Base-by-base conservation (phyloP, 2,329 filamentous ascomycete species). In the Fusarium oligoseptatum region DNA sequence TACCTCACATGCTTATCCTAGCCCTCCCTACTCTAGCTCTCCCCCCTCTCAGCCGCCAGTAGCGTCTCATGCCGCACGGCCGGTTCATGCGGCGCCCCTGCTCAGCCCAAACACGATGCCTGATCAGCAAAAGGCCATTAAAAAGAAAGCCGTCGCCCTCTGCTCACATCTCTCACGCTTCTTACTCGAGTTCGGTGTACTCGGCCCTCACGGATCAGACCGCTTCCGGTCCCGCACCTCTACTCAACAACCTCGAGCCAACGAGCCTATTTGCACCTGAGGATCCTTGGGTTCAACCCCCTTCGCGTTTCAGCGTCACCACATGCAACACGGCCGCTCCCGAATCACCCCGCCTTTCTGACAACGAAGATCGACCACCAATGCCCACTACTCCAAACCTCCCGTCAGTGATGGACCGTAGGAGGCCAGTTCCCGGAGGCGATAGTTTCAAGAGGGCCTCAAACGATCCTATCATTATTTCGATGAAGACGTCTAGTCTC, bases 271-370 rank as follows among this genome's bases (percentile, higher is more conserved):
- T 71, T 45, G 56, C 70, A 8, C 52, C 81, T 22, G 78, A 84
- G 14, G 77, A 81, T 68, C 67, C 87, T 41, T 87, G 86, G 84
- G 82, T 84, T 14, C 87, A 89, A 66, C 89, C 89, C 7, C 81
- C 84, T 3, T 92, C 90, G 58, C 88, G 89, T 55, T 93, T 92
- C 80, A 93, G 91, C 81, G 84, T 89, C 72, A 91, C 89, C 9
- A 92, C 90, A 2, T 91, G 89, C 77, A 86, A 88, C 27, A 89
- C 90, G 2, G 88, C 89, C 2, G 67, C 73, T 45, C 63, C 77
- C 32, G 79, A 76, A 32, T 79, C 80, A 14, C 80, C 82, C 41
- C 71, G 67, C 36, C 73, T 76, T 50, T 74, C 73, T 27, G 60
- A 63, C 3, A 77, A 79, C 15, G 80, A 80, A 41, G 73, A 78